Conservation (phyloP, 495 filamentous ascomycete species). For the Aspergillus campestris region DNA sequence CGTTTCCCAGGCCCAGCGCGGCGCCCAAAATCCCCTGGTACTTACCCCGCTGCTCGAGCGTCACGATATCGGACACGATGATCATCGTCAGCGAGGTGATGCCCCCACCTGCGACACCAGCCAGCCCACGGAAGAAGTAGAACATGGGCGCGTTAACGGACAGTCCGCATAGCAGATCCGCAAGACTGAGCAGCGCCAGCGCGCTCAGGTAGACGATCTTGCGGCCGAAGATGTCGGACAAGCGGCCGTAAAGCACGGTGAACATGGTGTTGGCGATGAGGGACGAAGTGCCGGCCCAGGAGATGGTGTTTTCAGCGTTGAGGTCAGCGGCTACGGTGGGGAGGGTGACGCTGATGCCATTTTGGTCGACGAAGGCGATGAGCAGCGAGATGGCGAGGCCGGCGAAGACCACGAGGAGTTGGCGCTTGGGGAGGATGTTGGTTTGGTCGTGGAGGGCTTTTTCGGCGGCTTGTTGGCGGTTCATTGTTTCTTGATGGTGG, state of each 20-base stretch:
- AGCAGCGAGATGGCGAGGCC: constrained; percentile 46
- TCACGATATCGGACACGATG: constrained; percentile 42
- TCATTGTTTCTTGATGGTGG: constrained; percentile 17
- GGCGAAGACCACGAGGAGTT: constrained; percentile 50
- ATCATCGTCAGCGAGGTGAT: constrained; percentile 45
- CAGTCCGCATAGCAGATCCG: constrained; percentile 45
- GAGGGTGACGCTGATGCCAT: constrained; percentile 50
- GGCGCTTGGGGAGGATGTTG: constrained; percentile 47
- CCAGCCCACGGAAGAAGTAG: constrained; percentile 47
- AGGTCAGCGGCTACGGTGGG: constrained; percentile 54
- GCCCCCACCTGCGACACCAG: constrained; percentile 46
- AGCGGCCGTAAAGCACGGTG: constrained; percentile 50
- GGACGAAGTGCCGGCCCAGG: constrained; percentile 71
- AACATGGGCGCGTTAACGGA: constrained; percentile 43
- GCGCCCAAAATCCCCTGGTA: constrained; percentile 39
- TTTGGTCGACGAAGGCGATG: constrained; percentile 56
- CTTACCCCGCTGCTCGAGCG: constrained; percentile 36
- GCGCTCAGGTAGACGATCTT: constrained; percentile 43
- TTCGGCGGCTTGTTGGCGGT: constrained; percentile 33
- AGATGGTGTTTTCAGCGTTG: constrained; percentile 49
- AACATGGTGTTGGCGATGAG: constrained; percentile 67
- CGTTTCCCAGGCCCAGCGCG: constrained; percentile 34
- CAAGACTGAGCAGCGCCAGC: constrained; percentile 40
- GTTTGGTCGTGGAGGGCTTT: constrained; percentile 43
- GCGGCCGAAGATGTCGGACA: constrained; percentile 52